Conservation (phyloP, 192 early-diverging fungal genomes). For the Anaeromyces robustus region DNA sequence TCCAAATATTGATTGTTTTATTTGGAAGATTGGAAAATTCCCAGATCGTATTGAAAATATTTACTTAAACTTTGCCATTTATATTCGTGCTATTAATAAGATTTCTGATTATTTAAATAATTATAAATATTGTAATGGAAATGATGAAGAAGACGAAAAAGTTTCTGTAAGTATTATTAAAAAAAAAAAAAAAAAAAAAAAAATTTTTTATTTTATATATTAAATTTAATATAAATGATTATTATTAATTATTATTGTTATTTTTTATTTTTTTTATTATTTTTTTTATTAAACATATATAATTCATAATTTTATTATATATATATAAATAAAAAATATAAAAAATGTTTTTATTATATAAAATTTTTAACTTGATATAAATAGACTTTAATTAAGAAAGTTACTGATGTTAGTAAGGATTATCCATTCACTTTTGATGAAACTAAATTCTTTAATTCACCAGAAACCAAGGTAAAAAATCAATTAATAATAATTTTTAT, state of each 20-base stretch:
- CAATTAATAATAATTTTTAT: no score
- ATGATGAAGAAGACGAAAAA: conserved; percentile 26
- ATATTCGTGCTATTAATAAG: conserved; percentile 74
- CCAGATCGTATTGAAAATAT: conserved; percentile 90
- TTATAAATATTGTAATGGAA: conserved; percentile 62
- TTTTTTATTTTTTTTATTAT: not conserved
- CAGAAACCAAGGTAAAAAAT: conserved; percentile 20
- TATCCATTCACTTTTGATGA: conserved; percentile 83
- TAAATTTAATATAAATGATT: conserved; percentile 7
- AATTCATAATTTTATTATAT: no score
- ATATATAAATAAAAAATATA: no score
- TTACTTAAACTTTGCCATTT: conserved; percentile 82
- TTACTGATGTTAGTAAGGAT: conserved; percentile 36
- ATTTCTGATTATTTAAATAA: conserved; percentile 53
- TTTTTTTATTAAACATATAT: no score
- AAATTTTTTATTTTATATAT: not conserved
- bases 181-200: not conserved
- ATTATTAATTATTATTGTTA: no score
- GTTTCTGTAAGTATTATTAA: conserved; percentile 17
- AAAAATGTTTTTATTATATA: no score
- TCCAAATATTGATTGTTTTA: conserved; percentile 81
- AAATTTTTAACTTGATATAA: no score
- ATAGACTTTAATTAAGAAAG: conserved; percentile 37
- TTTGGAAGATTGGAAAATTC: conserved; percentile 66
- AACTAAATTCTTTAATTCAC: conserved; percentile 59